phyloP scores from a whole-genome alignment of 768 basidiomycete genomes.

The Calocybe gangraenosa region DNA sequence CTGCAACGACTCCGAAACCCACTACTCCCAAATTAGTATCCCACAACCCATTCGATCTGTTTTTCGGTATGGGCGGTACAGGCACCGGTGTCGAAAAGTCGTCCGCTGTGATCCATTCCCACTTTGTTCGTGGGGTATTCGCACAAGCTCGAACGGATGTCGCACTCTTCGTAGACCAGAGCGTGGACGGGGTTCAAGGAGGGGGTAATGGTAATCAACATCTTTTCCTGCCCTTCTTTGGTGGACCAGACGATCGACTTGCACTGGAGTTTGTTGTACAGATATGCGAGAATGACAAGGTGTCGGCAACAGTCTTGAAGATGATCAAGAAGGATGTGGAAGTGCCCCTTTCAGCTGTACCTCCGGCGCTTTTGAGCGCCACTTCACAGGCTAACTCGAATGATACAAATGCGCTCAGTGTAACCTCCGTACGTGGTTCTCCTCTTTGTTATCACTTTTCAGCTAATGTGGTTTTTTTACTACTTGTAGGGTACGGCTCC shows the following conservation, averaged over 20 bases:
- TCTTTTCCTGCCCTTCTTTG: slow-evolving; percentile 87
- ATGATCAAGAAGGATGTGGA: slow-evolving; percentile 47
- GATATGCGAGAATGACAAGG: slow-evolving; percentile 63
- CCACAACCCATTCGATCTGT: slow-evolving; percentile 67
- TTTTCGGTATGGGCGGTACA: slow-evolving; percentile 39
- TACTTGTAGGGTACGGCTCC: slow-evolving; percentile 27
- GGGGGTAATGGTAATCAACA: slow-evolving; percentile 42
- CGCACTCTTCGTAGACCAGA: slow-evolving; percentile 77
- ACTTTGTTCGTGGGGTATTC: slow-evolving; percentile 83
- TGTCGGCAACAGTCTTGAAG: slow-evolving; percentile 73
- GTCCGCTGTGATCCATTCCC: slow-evolving; percentile 61
- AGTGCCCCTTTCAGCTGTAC: slow-evolving; percentile 15
- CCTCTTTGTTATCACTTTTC: slow-evolving; percentile 8
- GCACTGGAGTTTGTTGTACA: slow-evolving; percentile 84
- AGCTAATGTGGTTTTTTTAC: too few relatives aligned
- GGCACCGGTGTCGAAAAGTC: slow-evolving; percentile 28
- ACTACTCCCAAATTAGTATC: slow-evolving; percentile 17
- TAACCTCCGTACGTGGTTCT: slow-evolving; percentile 48
- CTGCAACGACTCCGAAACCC: slow-evolving; percentile 7
- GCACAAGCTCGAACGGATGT: slow-evolving; percentile 68
- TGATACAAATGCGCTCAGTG: slow-evolving; percentile 36
- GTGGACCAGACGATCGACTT: slow-evolving; percentile 89
- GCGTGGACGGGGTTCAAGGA: slow-evolving; percentile 21
- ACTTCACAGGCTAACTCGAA: too few relatives aligned
- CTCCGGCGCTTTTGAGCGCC: slow-evolving; percentile 23